Conservation (phyloP, 345 rosid genomes). For the Salix exigua region DNA sequence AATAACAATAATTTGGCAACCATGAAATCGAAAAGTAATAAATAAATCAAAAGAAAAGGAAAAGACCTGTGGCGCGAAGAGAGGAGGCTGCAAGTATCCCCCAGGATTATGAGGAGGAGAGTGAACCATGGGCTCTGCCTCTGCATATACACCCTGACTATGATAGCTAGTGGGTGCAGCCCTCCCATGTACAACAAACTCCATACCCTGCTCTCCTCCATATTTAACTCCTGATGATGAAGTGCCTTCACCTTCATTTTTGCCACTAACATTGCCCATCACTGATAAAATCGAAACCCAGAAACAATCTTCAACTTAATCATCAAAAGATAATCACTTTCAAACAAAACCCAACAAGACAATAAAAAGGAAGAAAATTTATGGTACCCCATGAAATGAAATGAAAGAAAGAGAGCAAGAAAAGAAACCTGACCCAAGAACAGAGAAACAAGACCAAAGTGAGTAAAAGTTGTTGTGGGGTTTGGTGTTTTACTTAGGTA, state of each 20-base stretch:
- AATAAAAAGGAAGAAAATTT: not conserved
- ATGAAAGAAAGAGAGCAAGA: not conserved
- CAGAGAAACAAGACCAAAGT: constrained; percentile 2
- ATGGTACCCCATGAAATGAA: not conserved
- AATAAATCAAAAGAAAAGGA: not conserved
- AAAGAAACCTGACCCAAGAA: constrained; percentile 15
- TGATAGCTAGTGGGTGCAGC: constrained; percentile 6
- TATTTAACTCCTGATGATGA: constrained; percentile 27
- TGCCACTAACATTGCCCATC: constrained; percentile 69
- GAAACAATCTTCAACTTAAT: constrained; percentile 9
- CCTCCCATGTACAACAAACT: constrained; percentile 9
- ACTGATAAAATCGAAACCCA: constrained; percentile 30
- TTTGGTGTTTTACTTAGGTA: constrained; percentile 12
- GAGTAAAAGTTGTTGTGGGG: constrained; percentile 2
- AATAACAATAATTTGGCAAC: not conserved
- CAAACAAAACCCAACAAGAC: not conserved
- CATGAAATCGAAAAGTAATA: not conserved
- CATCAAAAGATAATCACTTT: constrained; percentile 4
- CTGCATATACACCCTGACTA: constrained; percentile 12
- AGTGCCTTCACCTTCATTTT: constrained; percentile 42
- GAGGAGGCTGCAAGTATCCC: constrained; percentile 23
- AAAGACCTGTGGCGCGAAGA: constrained; percentile 33
- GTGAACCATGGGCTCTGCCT: constrained; percentile 32
- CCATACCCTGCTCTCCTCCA: constrained; percentile 27
- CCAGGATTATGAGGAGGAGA: constrained; percentile 28